Evolutionary conservation across 352 stramenopile species (phyloP).

Genomic region (Globisporangium paroecandrum): DNA sequence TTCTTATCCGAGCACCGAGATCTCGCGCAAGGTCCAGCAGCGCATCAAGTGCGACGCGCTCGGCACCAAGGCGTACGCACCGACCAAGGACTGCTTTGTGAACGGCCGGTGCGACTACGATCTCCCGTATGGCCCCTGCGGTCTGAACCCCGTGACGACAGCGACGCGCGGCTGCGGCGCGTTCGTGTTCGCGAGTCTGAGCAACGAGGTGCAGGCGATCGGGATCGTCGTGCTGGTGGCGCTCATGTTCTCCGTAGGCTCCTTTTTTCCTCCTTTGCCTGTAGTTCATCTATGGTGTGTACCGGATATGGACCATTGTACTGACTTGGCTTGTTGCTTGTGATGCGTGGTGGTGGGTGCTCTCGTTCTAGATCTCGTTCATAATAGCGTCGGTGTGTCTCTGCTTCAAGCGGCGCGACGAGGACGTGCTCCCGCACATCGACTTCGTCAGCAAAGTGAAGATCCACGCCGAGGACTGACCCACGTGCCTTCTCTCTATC

Average conservation of each 20-base stretch:
- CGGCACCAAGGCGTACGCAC: slow-evolving; percentile 28
- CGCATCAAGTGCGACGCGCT: slow-evolving; percentile 30
- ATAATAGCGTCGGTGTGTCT: slow-evolving; percentile 51
- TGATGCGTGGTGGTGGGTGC: not conserved
- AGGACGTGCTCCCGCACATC: slow-evolving; percentile 60
- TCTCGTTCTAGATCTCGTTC: slow-evolving; percentile 35
- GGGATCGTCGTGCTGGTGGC: slow-evolving; percentile 30
- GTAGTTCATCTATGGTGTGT: too few relatives aligned
- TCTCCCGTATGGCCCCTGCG: slow-evolving; percentile 57
- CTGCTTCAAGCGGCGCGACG: slow-evolving; percentile 68
- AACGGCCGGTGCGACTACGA: slow-evolving; percentile 53
- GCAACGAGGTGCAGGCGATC: slow-evolving; percentile 43
- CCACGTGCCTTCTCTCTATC: not conserved
- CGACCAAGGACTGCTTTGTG: slow-evolving; percentile 44
- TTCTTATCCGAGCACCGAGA: slow-evolving; percentile 32
- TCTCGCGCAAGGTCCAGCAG: slow-evolving; percentile 23
- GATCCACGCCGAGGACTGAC: slow-evolving; percentile 35
- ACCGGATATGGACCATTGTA: too few relatives aligned
- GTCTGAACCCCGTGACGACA: slow-evolving; percentile 45
- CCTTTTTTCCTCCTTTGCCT: too few relatives aligned
- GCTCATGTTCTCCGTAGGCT: slow-evolving; percentile 42
- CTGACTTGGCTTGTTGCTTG: not conserved
- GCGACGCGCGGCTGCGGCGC: slow-evolving; percentile 50
- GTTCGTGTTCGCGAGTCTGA: slow-evolving; percentile 42
- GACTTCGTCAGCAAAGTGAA: slow-evolving; percentile 55